Percentiles rank a stretch among this genome's conserved stretches.
Conservation (phyloP, 805 yeast genomes). For the Saccharomycopsis sp. region DNA sequence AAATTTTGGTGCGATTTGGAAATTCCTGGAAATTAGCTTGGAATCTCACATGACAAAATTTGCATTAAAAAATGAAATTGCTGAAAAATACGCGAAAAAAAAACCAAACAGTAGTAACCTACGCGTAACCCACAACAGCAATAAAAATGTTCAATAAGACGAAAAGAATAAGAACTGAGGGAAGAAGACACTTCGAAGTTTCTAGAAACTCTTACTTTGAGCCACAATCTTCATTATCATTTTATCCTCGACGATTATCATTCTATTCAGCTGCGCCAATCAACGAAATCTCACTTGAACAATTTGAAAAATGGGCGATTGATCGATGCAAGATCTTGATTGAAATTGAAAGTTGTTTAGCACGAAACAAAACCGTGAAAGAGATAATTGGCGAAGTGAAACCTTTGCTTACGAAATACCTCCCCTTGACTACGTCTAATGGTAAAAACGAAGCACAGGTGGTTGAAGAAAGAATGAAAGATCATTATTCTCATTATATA, state of each 20-base stretch:
- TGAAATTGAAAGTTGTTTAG: slow-evolving; percentile 71
- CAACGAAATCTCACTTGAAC: slow-evolving; percentile 82
- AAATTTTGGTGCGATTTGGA: too few relatives aligned
- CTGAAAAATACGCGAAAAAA: not conserved
- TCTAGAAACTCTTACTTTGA: slow-evolving; percentile 21
- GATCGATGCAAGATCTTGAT: slow-evolving; percentile 78
- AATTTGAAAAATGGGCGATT: slow-evolving; percentile 94
- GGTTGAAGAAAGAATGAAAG: slow-evolving; percentile 68
- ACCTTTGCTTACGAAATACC: slow-evolving; percentile 53
- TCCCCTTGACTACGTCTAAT: slow-evolving; percentile 49
- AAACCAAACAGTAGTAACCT: not conserved
- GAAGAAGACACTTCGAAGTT: slow-evolving; percentile 60
- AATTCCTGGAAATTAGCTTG: too few relatives aligned
- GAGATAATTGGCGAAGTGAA: slow-evolving; percentile 62
- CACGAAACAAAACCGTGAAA: slow-evolving; percentile 53
- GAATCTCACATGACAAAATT: too few relatives aligned
- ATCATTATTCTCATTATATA: slow-evolving; percentile 87
- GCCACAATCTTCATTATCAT: slow-evolving; percentile 29
- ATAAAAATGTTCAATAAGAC: slow-evolving; percentile 20
- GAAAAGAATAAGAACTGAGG: slow-evolving; percentile 47
- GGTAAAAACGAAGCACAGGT: slow-evolving; percentile 30
- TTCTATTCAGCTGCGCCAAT: slow-evolving; percentile 74
- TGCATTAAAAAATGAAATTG: too few relatives aligned
- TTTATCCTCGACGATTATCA: slow-evolving; percentile 57
- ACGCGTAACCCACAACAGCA: too few relatives aligned